phyloP scores from a whole-genome alignment of 2,329 filamentous ascomycete species.

The Sarocladiaceae sp. region DNA sequence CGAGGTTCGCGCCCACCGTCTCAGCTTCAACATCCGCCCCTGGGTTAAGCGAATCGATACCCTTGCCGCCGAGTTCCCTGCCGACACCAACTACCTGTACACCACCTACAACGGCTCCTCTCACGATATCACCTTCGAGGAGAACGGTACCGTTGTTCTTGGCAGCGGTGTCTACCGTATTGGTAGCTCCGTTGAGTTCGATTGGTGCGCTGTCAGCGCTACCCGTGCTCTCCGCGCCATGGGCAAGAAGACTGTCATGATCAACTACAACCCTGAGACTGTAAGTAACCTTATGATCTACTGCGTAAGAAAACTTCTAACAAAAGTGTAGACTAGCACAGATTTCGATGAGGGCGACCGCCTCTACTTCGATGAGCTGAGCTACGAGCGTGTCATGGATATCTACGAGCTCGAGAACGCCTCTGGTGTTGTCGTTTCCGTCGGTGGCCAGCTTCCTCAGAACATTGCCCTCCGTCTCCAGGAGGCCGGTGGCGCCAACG shows the following conservation, averaged over 20 bases:
- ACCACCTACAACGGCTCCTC: conserved; percentile 96
- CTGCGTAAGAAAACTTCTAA: not conserved
- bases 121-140: conserved; percentile 91
- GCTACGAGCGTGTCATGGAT: conserved; percentile 97
- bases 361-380: conserved; percentile 95
- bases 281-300: not conserved
- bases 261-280: conserved; percentile 71
- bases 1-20: conserved; percentile 78
- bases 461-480: conserved; percentile 95
- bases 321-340: conserved; percentile 40
- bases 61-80: conserved; percentile 92
- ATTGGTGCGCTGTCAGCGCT: conserved; percentile 95
- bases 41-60: conserved; percentile 99
- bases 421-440: conserved; percentile 86
- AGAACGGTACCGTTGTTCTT: conserved; percentile 84
- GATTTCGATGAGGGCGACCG: conserved; percentile 88
- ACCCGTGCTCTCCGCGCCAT: conserved; percentile 77
- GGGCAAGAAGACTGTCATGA: conserved; percentile 97
- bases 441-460: conserved; percentile 93
- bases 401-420: conserved; percentile 92
- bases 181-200: conserved; percentile 95
- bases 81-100: conserved; percentile 92
- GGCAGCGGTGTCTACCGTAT: conserved; percentile 97
- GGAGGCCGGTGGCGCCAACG: conserved; percentile 82
- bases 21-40: conserved; percentile 82